A percentile compares a stretch with the other conserved stretches of the same genome.
phyloP scores from a whole-genome alignment of 2,329 filamentous ascomycete genomes.

The Penicillium palitans region DNA sequence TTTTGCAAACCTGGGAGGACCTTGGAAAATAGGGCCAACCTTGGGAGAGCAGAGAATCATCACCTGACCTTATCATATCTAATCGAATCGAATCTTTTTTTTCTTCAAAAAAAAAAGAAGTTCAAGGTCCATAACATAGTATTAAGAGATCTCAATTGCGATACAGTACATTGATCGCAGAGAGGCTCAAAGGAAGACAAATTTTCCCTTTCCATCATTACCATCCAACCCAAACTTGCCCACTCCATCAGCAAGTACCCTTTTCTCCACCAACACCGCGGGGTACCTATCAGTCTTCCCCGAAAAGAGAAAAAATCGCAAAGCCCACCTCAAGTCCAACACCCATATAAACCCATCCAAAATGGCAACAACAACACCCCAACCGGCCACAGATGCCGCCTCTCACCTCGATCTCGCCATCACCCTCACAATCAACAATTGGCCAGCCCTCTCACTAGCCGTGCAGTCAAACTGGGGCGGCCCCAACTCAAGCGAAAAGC shows the following conservation, averaged over 20 bases:
- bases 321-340: background rate
- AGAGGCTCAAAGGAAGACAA: background rate
- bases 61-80: constrained; percentile 18
- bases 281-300: constrained; percentile 11
- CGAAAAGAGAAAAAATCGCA: background rate
- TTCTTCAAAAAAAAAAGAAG: background rate
- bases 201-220: background rate
- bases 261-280: constrained; percentile 10
- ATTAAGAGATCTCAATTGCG: constrained; percentile 2
- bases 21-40: background rate
- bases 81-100: constrained; percentile 9
- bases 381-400: constrained; percentile 55
- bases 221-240: background rate
- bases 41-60: background rate
- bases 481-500: constrained; percentile 77
- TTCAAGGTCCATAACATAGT: background rate
- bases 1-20: background rate
- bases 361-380: constrained; percentile 25
- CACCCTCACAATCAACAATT: constrained; percentile 79
- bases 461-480: constrained; percentile 89
- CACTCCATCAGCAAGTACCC: background rate
- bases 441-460: constrained; percentile 83
- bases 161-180: background rate
- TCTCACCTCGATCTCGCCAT: constrained; percentile 81
- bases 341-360: constrained; percentile 3